Evolutionary conservation across 257 asterid genomes (phyloP).

Genomic region (Rehmannia glutinosa): DNA sequence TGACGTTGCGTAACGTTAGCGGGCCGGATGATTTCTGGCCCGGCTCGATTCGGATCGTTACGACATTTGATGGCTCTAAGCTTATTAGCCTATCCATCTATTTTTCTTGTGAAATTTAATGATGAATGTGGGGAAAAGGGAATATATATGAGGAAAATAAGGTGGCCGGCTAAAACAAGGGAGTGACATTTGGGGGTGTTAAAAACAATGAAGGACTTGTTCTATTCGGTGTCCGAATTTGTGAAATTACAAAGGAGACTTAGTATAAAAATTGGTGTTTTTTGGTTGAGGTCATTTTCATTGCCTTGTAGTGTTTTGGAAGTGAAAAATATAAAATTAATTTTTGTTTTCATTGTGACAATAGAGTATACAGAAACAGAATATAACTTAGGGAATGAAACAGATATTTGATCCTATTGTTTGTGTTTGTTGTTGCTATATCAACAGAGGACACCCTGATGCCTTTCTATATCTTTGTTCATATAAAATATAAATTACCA

Average conservation of each 20-base stretch:
- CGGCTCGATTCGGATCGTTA: slow-evolving; percentile 52
- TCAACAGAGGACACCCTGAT: not conserved
- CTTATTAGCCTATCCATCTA: slow-evolving; percentile 68
- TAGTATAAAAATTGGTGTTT: no score
- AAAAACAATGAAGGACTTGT: slow-evolving; percentile 71
- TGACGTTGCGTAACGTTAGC: slow-evolving; percentile 57
- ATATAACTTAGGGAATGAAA: no score
- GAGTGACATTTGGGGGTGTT: slow-evolving; percentile 57
- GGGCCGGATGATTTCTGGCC: slow-evolving; percentile 50
- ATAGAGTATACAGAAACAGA: no score
- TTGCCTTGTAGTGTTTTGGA: slow-evolving; percentile 15
- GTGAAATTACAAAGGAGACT: no score
- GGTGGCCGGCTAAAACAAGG: slow-evolving; percentile 52
- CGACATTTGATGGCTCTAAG: slow-evolving; percentile 66
- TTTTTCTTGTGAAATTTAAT: not conserved
- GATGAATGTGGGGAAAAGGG: slow-evolving; percentile 1
- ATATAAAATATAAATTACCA: no score
- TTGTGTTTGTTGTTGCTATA: not conserved
- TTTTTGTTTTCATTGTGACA: no score
- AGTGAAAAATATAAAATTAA: not conserved
- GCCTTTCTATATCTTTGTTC: not conserved
- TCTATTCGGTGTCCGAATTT: slow-evolving; percentile 47
- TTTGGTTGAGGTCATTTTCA: slow-evolving; percentile 25
- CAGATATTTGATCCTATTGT: not conserved
- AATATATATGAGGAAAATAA: slow-evolving; percentile 15